Evolutionary conservation across 2,329 filamentous ascomycete species (phyloP), one percentile per base, ranked within the genome.

Genomic region (Colletotrichum australisinense): DNA sequence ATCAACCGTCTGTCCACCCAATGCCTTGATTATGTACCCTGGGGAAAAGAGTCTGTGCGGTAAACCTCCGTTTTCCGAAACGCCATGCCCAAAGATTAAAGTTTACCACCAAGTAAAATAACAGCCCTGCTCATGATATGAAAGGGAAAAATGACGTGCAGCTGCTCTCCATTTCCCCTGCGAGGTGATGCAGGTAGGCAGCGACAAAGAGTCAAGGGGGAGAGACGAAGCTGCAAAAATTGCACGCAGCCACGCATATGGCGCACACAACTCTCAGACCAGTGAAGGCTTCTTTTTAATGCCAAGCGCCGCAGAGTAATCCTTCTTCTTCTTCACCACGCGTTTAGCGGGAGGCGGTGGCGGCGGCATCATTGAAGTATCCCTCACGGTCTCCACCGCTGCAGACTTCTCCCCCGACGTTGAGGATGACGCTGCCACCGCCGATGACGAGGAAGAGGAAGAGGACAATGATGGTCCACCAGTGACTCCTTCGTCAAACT

Each of bases 251-350:
- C 53, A 65, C 67, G 53, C 8, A 19, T 30, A 28, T 57, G n/a
- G n/a, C 2, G 38, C 42, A n/a, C 42, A 49, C 42, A 49, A 8
- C 7, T 55, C 22, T 73, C 30, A 92, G 5, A 91, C 87, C 22
- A 92, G 78, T 1, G 88, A 86, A 19, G 88, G 85, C 83, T 95
- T 96, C 87, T 94, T 97, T 86, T 98, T 98, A 78, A 98, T 95
- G 1, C 95, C 95, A 62, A 98, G 83, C 26, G 92, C 85, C 16
- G 93, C 91, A 0, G 91, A 86, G 70, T 93, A 89, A 72, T 97
- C 92, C 83, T 97, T 97, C 85, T 98, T 98, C 84, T 94, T 93
- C 85, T 97, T 98, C 62, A 93, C 88, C 56, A 91, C 90, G 73
- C 93, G 88, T 81, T 93, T 93, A 79, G 96, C 97, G 0, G 90